A percentile compares a stretch with the other conserved stretches of the same genome.
These are phyloP conservation scores for Colletotrichum spinosum DNA, from an alignment of 2,329 filamentous ascomycete species.

Conservation along the genomic window DNA sequence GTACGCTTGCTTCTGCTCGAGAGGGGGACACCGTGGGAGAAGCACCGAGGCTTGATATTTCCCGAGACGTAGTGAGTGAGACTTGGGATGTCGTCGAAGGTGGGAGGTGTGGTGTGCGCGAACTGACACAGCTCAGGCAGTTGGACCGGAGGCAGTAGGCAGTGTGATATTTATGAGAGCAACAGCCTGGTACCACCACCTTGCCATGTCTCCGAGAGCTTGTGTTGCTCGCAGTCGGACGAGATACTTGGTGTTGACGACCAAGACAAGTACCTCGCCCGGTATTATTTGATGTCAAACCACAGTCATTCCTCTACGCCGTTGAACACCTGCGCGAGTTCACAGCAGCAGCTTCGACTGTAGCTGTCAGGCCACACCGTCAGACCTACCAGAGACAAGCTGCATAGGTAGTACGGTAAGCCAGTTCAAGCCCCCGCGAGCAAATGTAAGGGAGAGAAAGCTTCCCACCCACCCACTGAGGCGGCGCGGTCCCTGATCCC, in stretches of 20 bases:
- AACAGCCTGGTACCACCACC: slow-evolving; percentile 11
- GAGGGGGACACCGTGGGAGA: neutral
- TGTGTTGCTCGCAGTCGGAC: neutral
- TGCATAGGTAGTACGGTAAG: neutral
- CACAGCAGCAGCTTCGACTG: too few relatives aligned
- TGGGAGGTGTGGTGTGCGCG: slow-evolving; percentile 3
- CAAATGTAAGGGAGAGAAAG: slow-evolving; percentile 9
- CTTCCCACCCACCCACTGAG: slow-evolving; percentile 35
- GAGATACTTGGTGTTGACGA: slow-evolving; percentile 19
- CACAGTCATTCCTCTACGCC: too few relatives aligned
- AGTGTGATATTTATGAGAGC: slow-evolving; percentile 32
- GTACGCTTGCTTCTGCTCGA: slow-evolving; percentile 15
- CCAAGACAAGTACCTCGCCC: neutral
- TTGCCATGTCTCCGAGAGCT: slow-evolving; percentile 11
- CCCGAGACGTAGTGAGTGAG: neutral
- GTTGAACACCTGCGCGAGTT: too few relatives aligned
- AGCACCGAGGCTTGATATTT: neutral
- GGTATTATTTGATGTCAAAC: too few relatives aligned
- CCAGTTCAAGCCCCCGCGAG: neutral
- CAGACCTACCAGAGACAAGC: too few relatives aligned
- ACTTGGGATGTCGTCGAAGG: neutral
- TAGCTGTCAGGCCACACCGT: too few relatives aligned
- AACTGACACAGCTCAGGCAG: slow-evolving; percentile 3
- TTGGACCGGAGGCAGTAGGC: slow-evolving; percentile 9
- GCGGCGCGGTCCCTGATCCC: slow-evolving; percentile 26